Evolutionary conservation across 306 rosid species (phyloP).

Genomic region (Ziziphus jujuba): DNA sequence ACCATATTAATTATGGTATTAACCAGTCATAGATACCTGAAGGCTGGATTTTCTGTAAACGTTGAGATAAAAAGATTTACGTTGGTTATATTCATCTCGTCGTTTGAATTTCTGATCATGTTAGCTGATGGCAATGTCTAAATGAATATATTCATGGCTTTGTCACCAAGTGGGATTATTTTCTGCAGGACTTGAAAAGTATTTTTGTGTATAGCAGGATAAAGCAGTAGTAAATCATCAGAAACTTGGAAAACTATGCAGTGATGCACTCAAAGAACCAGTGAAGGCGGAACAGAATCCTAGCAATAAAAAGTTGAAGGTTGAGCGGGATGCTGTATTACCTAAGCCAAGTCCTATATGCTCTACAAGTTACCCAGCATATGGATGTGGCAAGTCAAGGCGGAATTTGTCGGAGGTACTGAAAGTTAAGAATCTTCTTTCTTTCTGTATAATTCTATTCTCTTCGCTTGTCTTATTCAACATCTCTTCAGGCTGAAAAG

Average conservation of each 20-base stretch:
- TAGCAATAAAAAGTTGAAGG: constrained; percentile 27
- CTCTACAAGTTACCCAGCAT: constrained; percentile 35
- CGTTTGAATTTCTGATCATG: background rate
- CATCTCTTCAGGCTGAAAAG: constrained; percentile 64
- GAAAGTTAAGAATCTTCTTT: constrained; percentile 12
- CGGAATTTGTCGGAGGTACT: constrained; percentile 80
- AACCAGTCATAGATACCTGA: no score
- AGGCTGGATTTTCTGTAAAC: no score
- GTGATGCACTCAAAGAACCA: constrained; percentile 14
- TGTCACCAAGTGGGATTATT: constrained; percentile 44
- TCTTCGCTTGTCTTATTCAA: constrained; percentile 9
- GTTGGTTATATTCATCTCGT: background rate
- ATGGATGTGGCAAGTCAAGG: constrained; percentile 61
- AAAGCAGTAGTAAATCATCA: constrained; percentile 38
- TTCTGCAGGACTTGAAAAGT: constrained; percentile 59
- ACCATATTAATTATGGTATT: no score
- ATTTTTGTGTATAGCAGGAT: constrained; percentile 71
- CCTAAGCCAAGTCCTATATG: constrained; percentile 33
- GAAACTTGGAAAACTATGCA: constrained; percentile 33
- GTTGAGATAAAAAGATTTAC: no score
- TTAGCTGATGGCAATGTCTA: constrained; percentile 8
- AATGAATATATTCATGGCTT: constrained; percentile 15
- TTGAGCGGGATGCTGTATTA: constrained; percentile 49
- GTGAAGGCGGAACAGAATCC: constrained; percentile 28
- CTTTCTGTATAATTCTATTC: background rate